Conservation (phyloP, 192 early-diverging fungal genomes). For the Coemansia sp. region DNA sequence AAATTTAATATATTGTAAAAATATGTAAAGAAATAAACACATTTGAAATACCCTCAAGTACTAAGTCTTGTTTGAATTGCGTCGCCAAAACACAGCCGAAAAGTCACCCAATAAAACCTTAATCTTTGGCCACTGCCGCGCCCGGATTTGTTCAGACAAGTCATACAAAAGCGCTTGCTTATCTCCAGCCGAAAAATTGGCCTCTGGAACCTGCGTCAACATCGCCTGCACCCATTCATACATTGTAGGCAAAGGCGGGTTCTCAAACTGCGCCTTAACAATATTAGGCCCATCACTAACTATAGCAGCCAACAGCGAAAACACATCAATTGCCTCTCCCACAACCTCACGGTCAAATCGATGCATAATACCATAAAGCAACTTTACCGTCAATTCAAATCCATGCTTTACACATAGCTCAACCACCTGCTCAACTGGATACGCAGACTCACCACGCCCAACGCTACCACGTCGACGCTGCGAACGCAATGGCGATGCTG, state of each 20-base stretch:
- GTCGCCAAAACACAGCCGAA: conserved; percentile 39
- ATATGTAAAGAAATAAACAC: neutral
- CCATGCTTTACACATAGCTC: conserved; percentile 36
- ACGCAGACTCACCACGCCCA: conserved; percentile 10
- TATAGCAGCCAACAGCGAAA: conserved; percentile 27
- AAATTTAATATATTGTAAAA: no score
- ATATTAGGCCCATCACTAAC: conserved; percentile 33
- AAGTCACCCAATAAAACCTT: conserved; percentile 24
- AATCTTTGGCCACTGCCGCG: conserved; percentile 28
- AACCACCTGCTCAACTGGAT: conserved; percentile 32
- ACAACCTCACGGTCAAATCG: conserved; percentile 32
- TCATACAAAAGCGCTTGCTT: conserved; percentile 26
- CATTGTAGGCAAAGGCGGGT: conserved; percentile 21
- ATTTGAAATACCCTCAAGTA: no score
- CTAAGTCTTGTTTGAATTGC: conserved; percentile 14
- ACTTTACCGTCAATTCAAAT: conserved; percentile 20
- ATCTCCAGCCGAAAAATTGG: conserved; percentile 18
- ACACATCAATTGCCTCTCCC: conserved; percentile 27
- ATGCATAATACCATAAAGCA: conserved; percentile 34
- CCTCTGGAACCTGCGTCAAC: conserved; percentile 37
- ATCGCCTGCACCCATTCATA: conserved; percentile 40
- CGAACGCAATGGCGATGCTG: no score
- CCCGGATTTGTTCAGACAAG: conserved; percentile 21
- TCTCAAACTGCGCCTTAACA: conserved; percentile 14
- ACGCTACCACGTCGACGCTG: neutral